A percentile compares a stretch with the other conserved stretches of the same genome.
These are phyloP conservation scores for Fusarium guadeloupense DNA, from an alignment of 2,329 filamentous ascomycete species.

Conservation along the genomic window DNA sequence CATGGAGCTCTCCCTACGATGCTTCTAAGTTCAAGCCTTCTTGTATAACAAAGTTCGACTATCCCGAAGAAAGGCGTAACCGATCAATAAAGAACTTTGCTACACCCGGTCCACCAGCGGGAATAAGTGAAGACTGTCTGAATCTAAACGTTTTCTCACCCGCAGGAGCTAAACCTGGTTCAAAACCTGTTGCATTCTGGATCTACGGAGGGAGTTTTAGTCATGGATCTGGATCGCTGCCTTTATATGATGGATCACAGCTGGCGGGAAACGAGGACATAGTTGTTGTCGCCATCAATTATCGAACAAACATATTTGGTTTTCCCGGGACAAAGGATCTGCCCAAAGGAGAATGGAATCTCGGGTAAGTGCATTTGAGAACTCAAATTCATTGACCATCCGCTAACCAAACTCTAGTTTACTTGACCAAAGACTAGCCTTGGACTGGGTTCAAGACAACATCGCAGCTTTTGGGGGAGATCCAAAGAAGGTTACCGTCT, in stretches of 20 bases:
- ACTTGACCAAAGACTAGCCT: slow-evolving; percentile 54
- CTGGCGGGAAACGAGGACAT: slow-evolving; percentile 55
- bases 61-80: slow-evolving; percentile 25
- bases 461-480: slow-evolving; percentile 60
- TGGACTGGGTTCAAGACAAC: slow-evolving; percentile 61
- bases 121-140: slow-evolving; percentile 48
- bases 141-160: slow-evolving; percentile 48
- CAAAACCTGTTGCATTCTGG: slow-evolving; percentile 56
- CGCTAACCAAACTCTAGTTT: slow-evolving; percentile 17
- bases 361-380: slow-evolving; percentile 23
- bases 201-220: slow-evolving; percentile 54
- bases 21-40: slow-evolving; percentile 38
- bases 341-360: slow-evolving; percentile 27
- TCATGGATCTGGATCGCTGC: slow-evolving; percentile 48
- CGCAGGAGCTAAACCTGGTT: slow-evolving; percentile 20
- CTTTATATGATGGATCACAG: slow-evolving; percentile 52
- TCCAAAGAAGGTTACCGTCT: slow-evolving; percentile 57
- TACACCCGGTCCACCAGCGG: slow-evolving; percentile 35
- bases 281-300: slow-evolving; percentile 58
- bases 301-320: slow-evolving; percentile 54
- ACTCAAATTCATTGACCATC: fast-evolving
- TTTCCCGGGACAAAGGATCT: slow-evolving; percentile 48
- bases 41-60: slow-evolving; percentile 42
- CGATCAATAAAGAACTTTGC: slow-evolving; percentile 33
- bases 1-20: slow-evolving; percentile 37